Evolutionary conservation across 202 grass and related monocot species (phyloP), one percentile per base, ranked within the genome.

Genomic region (Tripidium arundinaceum): DNA sequence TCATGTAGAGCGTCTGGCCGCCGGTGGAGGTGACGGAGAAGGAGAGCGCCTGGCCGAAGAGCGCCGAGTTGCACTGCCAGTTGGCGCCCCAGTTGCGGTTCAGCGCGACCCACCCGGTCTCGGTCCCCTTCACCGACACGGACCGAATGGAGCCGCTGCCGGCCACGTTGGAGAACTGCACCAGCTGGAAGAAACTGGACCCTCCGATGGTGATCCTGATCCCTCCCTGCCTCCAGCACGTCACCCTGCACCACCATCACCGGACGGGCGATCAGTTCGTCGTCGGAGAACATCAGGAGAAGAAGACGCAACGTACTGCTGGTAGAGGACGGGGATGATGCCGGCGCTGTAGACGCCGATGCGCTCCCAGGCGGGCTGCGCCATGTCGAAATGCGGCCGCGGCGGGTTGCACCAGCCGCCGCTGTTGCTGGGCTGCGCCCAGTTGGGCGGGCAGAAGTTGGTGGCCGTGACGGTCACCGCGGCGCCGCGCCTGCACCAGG

Each of bases 341-440:
- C 93, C 88, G 8, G 64, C 88, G 0, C 13, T 11, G 79, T 76
- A 83, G 79, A 87, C 40, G 65, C 70, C 90, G 64, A 97, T 91
- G 63, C 85, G 83, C 66, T 87, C 79, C 89, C 89, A 97, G 9
- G 90, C 88, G 0, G 90, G 93, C 66, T 93, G 86, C 14, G 94
- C 91, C 91, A 97, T 89, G 81, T 98, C 94, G 49, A 98, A 98
- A 81, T 98, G 94, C 10, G 80, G 6, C 58, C 77, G 90, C 18
- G 92, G 94, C 8, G 90, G 85, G 63, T 98, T 94, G 91, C 94
- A 98, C 91, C 89, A 94, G 1, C 94, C 94, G 19, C 94, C 94
- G 11, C 81, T 8, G 66, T 94, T 13, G 50, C 68, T 83, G 8
- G 85, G 13, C 14, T 90, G 83, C 3, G 82, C 94, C 11, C 94